Evolutionary conservation across 108 stramenopile species (phyloP), one percentile per base, ranked within the genome.

Genomic region (Skeletonema potamos): DNA sequence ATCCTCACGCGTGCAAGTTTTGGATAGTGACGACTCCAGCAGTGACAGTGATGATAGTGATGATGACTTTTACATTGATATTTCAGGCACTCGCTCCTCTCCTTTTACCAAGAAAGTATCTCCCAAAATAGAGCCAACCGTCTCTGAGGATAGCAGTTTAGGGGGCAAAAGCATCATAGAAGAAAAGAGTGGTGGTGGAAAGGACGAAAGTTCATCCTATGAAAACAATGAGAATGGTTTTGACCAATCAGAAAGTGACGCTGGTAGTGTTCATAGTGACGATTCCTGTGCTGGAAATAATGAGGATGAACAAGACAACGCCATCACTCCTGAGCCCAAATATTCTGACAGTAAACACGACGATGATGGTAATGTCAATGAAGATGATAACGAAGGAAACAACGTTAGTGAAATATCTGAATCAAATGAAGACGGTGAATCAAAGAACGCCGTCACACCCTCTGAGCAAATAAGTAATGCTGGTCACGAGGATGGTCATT

Each of bases 31-130:
- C 17, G 56, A 66, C 41, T 72, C 73, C 32, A 46, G 68, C 57
- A 64, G 64, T 76, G 69, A 44, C 22, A 58, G 57, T 46, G 74
- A 70, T 17, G 69, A 62, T 39, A 62, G 68, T 62, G 71, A 81
- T 72, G 76, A 59, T 57, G 72, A 81, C 66, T 76, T 72, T 30
- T 74, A 33, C 22, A 64, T 75, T 44, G 79, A 81, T 54, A 51
- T 32, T 36, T 54, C 48, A 48, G 78, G 78, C 22, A 54, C 54
- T 39, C 64, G 74, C 39, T 62, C 36, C 51, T 22, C 66, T 32
- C 59, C 58, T 33, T 2, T 33, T 34, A 1, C 33, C 32, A 59
- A 59, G 58, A 59, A 17, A 58, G 1, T 27, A 3, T 17, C 13
- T 59, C 0, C 30, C 28, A 34, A 59, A 59, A 34, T 33, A 18